Evolutionary conservation across 331 rosid species (phyloP).

Genomic region (Cucumis variabilis): DNA sequence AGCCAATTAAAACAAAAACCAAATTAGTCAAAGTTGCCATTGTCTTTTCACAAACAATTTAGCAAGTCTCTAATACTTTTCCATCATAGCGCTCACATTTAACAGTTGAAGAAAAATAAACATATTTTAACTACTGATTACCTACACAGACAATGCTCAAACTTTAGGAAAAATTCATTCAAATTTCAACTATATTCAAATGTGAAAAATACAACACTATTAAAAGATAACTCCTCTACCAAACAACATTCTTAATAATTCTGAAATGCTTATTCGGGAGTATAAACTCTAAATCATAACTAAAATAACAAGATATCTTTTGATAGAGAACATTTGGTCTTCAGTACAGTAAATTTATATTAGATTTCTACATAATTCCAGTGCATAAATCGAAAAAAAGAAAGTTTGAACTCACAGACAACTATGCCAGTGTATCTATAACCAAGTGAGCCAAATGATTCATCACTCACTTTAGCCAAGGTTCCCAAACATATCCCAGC

Average conservation of each 20-base stretch:
- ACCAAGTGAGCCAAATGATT: no score
- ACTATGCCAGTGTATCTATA: no score
- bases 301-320: conserved; percentile 6
- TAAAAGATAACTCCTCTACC: neutral
- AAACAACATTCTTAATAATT: neutral
- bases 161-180: no score
- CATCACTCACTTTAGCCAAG: no score
- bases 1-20: neutral
- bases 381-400: neutral
- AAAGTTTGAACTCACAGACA: no score
- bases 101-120: neutral
- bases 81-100: neutral
- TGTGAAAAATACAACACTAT: no score
- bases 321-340: neutral
- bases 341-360: neutral
- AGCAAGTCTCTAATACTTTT: neutral
- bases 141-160: no score
- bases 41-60: neutral
- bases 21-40: neutral
- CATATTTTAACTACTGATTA: no score
- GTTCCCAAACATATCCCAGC: no score
- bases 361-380: neutral
- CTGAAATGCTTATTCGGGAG: neutral
- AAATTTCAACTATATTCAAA: no score
- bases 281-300: neutral